Evolutionary conservation across 2,329 filamentous ascomycete species (phyloP).

Genomic region (Bertia moriformis): DNA sequence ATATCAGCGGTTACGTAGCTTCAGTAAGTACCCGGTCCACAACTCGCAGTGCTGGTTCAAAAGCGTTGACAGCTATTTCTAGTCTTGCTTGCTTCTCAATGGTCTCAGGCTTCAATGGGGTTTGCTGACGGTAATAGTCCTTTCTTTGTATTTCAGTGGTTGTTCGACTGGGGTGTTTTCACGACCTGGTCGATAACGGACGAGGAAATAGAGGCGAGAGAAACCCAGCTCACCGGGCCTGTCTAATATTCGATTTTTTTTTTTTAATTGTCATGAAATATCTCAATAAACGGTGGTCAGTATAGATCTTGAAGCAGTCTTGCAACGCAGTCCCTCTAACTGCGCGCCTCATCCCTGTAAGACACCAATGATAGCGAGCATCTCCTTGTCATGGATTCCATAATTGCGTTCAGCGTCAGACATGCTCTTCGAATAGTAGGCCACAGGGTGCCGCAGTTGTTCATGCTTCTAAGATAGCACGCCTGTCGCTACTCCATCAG

Average conservation of each 20-base stretch:
- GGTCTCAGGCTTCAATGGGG: background rate
- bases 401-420: constrained; percentile 9
- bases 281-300: constrained; percentile 11
- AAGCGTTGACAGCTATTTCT: background rate
- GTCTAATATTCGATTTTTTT: constrained; percentile 8
- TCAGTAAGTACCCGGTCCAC: background rate
- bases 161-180: constrained; percentile 4
- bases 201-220: constrained; percentile 10
- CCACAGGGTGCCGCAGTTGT: constrained; percentile 3
- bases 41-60: background rate
- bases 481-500: constrained; percentile 5
- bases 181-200: constrained; percentile 7
- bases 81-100: background rate
- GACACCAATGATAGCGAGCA: constrained; percentile 8
- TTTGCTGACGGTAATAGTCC: background rate
- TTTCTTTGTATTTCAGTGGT: background rate
- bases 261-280: constrained; percentile 12
- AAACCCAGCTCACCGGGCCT: constrained; percentile 10
- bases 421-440: constrained; percentile 7
- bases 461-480: constrained; percentile 7
- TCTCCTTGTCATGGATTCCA: constrained; percentile 11
- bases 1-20: no score
- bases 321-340: constrained; percentile 5
- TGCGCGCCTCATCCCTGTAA: constrained; percentile 12
- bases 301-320: constrained; percentile 6